phyloP scores from a whole-genome alignment of 2,329 filamentous ascomycete genomes.

The Metarhizium sp. region DNA sequence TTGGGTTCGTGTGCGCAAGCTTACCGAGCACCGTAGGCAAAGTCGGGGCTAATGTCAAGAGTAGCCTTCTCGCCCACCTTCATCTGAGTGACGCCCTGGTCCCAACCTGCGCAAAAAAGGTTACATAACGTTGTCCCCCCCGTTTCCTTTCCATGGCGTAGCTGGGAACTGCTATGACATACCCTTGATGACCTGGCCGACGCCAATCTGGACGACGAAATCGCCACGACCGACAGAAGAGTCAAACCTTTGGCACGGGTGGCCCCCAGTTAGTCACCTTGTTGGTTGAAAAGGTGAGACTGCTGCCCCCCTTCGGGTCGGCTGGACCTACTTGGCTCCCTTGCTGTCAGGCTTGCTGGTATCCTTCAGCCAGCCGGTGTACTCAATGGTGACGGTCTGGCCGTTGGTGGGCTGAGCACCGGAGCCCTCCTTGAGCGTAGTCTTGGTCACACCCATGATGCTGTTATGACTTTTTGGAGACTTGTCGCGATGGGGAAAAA shows the following conservation, averaged over 20 bases:
- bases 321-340: conserved; percentile 57
- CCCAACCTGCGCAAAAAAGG: conserved; percentile 53
- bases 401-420: conserved; percentile 51
- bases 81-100: conserved; percentile 79
- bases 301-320: background rate
- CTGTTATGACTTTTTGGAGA: background rate
- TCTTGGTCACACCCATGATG: conserved; percentile 68
- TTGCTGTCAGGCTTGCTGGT: conserved; percentile 47
- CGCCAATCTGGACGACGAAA: conserved; percentile 70
- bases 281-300: background rate
- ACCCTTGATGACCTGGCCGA: conserved; percentile 83
- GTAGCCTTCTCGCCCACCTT: conserved; percentile 82
- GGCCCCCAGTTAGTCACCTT: conserved; percentile 23
- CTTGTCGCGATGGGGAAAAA: background rate
- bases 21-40: conserved; percentile 11
- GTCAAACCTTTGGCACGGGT: conserved; percentile 59
- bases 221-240: conserved; percentile 69
- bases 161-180: conserved; percentile 15
- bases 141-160: background rate
- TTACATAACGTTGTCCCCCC: background rate
- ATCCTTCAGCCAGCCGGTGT: conserved; percentile 82
- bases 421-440: conserved; percentile 50
- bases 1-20: conserved; percentile 34
- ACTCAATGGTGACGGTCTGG: conserved; percentile 77
- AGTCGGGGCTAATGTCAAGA: conserved; percentile 58